Evolutionary conservation across 139 green algal species (phyloP).

Genomic region (Gonium pectorale): DNA sequence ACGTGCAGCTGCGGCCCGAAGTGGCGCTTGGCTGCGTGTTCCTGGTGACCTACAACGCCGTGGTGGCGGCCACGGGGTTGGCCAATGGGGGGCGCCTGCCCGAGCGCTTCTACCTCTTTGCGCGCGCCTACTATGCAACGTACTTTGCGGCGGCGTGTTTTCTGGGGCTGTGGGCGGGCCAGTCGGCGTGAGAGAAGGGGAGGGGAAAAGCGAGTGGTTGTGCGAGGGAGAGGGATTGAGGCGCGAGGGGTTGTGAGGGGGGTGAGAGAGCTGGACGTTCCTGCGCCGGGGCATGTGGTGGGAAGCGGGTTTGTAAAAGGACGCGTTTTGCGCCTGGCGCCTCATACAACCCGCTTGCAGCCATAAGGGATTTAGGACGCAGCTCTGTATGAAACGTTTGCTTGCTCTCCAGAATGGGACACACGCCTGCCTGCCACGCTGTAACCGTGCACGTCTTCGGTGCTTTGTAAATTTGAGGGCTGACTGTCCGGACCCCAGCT

Average conservation of each 20-base stretch:
- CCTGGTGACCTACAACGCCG: slow-evolving; percentile 71
- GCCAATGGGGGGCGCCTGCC: slow-evolving; percentile 65
- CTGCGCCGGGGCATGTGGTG: background rate
- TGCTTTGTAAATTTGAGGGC: no score
- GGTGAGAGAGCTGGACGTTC: no score
- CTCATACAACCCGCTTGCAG: no score
- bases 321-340: no score
- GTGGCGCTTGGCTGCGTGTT: slow-evolving; percentile 72
- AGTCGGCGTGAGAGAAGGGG: background rate
- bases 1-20: slow-evolving; percentile 65
- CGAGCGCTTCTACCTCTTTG: slow-evolving; percentile 73
- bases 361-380: no score
- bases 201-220: no score
- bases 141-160: slow-evolving; percentile 70
- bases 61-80: slow-evolving; percentile 69
- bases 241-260: background rate
- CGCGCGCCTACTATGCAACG: slow-evolving; percentile 74
- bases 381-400: no score
- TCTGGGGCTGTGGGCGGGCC: slow-evolving; percentile 34
- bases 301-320: background rate
- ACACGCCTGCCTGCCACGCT: no score
- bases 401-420: no score
- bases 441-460: no score
- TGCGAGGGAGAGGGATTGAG: no score
- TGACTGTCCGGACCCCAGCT: no score